Percentiles rank a stretch among this genome's conserved stretches.
phyloP scores from a whole-genome alignment of 2,329 filamentous ascomycete genomes.

The Fusarium sp. region DNA sequence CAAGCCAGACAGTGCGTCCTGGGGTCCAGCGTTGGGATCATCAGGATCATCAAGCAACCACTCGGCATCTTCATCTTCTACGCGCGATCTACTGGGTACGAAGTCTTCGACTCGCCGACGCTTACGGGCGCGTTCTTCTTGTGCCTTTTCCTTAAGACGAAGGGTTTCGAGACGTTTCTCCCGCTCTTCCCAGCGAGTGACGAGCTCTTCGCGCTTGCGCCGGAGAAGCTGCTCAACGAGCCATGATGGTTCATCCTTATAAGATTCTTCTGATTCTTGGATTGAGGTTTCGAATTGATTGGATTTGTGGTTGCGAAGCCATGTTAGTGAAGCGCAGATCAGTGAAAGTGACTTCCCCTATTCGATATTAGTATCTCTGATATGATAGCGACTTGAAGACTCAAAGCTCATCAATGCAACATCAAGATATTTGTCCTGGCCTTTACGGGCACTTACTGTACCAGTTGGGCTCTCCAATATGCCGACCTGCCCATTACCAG shows the following conservation, averaged over 20 bases:
- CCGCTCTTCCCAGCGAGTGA: constrained; percentile 74
- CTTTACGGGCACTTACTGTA: constrained; percentile 56
- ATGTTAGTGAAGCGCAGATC: constrained; percentile 88
- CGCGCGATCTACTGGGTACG: constrained; percentile 24
- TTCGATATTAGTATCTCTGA: not conserved
- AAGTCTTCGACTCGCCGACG: constrained; percentile 54
- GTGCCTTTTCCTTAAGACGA: constrained; percentile 68
- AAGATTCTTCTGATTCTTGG: constrained; percentile 53
- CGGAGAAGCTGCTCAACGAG: constrained; percentile 79
- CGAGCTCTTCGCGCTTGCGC: constrained; percentile 72
- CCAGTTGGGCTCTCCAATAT: constrained; percentile 96
- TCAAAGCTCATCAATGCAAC: no score
- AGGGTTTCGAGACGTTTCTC: constrained; percentile 75
- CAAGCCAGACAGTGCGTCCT: constrained; percentile 62
- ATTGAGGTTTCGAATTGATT: constrained; percentile 63
- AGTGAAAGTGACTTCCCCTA: constrained; percentile 91
- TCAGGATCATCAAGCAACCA: constrained; percentile 80
- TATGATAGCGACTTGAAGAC: not conserved
- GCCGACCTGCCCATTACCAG: constrained; percentile 76
- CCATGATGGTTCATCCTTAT: constrained; percentile 82
- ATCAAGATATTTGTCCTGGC: no score
- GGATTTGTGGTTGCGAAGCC: constrained; percentile 85
- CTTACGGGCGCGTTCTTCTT: constrained; percentile 61
- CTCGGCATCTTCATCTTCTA: constrained; percentile 68
- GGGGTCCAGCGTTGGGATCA: constrained; percentile 51